Conservation (phyloP, 306 rosid species). For the Sesbania bispinosa region DNA sequence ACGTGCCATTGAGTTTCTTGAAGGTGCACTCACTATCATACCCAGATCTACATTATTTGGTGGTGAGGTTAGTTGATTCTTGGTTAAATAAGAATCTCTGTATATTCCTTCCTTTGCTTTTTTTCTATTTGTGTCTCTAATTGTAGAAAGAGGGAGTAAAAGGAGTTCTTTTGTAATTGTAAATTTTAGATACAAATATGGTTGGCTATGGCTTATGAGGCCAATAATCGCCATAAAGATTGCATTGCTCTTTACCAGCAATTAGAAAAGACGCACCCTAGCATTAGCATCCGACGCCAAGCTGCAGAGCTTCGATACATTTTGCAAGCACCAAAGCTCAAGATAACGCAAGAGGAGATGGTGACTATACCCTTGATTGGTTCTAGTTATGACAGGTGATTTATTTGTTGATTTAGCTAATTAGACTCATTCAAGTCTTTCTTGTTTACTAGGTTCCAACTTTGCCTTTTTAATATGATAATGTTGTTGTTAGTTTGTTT, state of each 20-base stretch:
- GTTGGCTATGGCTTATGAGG: conserved; percentile 99
- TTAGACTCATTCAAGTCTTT: not conserved
- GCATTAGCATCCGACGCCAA: conserved; percentile 77
- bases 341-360: conserved; percentile 98
- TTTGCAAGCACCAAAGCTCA: conserved; percentile 92
- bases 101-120: not conserved
- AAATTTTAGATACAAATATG: conserved; percentile 85
- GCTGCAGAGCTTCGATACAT: conserved; percentile 97
- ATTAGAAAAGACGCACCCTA: conserved; percentile 73
- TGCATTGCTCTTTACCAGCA: conserved; percentile 84
- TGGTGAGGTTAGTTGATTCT: conserved; percentile 81
- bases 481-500: not conserved
- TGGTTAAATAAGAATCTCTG: not conserved
- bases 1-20: conserved; percentile 88
- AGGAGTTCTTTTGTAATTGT: not conserved
- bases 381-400: conserved; percentile 40
- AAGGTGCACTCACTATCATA: conserved; percentile 90
- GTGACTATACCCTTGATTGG: conserved; percentile 57
- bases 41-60: conserved; percentile 81
- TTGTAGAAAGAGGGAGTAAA: not conserved
- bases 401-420: not conserved
- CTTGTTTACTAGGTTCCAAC: not conserved
- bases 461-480: not conserved
- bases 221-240: conserved; percentile 76
- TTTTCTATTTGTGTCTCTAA: not conserved